A percentile compares a stretch with the other conserved stretches of the same genome.
Evolutionary conservation across 495 filamentous ascomycete genomes (phyloP).

Genomic region (Talaromyces stipitatus): DNA sequence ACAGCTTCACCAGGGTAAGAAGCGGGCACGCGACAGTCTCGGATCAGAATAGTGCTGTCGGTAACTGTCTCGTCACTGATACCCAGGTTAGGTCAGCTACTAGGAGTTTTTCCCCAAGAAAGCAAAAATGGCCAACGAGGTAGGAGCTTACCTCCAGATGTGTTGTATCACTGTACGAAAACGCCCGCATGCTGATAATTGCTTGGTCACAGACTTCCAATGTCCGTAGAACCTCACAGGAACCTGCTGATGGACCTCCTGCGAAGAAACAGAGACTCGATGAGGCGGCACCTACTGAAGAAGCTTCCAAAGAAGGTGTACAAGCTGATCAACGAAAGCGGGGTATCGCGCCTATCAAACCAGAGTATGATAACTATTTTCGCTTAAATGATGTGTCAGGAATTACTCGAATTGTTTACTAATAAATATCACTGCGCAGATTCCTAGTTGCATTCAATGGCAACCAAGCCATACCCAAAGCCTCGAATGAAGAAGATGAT

Average conservation of each 20-base stretch:
- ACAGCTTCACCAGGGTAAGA: not conserved
- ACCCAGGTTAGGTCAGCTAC: not conserved
- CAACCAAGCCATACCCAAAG: conserved; percentile 7
- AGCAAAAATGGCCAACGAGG: not conserved
- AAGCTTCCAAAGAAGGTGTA: conserved; percentile 14
- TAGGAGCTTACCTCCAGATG: not conserved
- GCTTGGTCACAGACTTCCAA: not conserved
- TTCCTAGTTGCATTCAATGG: conserved; percentile 10
- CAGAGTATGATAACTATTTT: conserved; percentile 52
- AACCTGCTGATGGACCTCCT: conserved; percentile 34
- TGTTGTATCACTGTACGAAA: not conserved
- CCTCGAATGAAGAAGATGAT: conserved; percentile 37
- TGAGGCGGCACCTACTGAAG: conserved; percentile 17
- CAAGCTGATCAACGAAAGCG: conserved; percentile 36
- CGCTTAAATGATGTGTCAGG: not conserved
- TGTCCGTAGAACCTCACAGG: not conserved
- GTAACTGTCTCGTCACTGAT: not conserved
- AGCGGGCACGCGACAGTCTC: not conserved
- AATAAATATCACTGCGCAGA: conserved; percentile 9
- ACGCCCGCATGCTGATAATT: not conserved
- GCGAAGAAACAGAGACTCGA: conserved; percentile 55
- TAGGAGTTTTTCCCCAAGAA: not conserved
- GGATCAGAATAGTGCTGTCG: not conserved
- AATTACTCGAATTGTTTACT: not conserved
- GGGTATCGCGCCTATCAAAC: conserved; percentile 77